Percentiles rank a stretch among this genome's conserved stretches.
Conservation (phyloP, 164 flowering plant genomes). For the Cinnamomum micranthum region DNA sequence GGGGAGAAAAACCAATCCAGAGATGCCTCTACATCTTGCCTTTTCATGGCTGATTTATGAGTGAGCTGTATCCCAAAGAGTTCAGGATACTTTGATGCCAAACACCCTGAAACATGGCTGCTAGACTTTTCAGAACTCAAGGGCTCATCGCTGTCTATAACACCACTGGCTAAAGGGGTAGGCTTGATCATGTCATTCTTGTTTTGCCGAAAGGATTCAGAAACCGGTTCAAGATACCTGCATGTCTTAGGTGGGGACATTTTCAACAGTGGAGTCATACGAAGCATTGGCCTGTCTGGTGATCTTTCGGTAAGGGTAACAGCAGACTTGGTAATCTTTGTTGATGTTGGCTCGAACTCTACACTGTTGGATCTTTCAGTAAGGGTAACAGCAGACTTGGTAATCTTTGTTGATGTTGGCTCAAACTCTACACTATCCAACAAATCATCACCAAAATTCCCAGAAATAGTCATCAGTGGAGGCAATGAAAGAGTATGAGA, state of each 20-base stretch:
- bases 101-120: conserved; percentile 30
- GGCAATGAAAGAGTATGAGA: conserved; percentile 19
- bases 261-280: conserved; percentile 65
- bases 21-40: conserved; percentile 42
- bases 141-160: conserved; percentile 18
- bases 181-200: conserved; percentile 22
- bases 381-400: not conserved
- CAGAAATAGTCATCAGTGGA: conserved; percentile 17
- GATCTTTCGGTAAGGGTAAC: not conserved
- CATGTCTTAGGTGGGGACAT: conserved; percentile 83
- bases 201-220: conserved; percentile 29
- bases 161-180: conserved; percentile 42
- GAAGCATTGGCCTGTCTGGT: conserved; percentile 29
- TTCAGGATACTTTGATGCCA: conserved; percentile 54
- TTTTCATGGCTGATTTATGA: conserved; percentile 25
- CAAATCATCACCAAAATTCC: conserved; percentile 25
- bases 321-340: too few relatives aligned
- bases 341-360: too few relatives aligned
- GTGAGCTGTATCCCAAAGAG: conserved; percentile 37
- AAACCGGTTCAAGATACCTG: conserved; percentile 64
- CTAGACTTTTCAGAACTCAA: conserved; percentile 39
- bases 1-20: conserved; percentile 70
- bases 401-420: too few relatives aligned
- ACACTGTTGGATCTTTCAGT: not conserved
- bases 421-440: conserved; percentile 8